phyloP scores from a whole-genome alignment of 208 protist species.

The Crithidia bombi region DNA sequence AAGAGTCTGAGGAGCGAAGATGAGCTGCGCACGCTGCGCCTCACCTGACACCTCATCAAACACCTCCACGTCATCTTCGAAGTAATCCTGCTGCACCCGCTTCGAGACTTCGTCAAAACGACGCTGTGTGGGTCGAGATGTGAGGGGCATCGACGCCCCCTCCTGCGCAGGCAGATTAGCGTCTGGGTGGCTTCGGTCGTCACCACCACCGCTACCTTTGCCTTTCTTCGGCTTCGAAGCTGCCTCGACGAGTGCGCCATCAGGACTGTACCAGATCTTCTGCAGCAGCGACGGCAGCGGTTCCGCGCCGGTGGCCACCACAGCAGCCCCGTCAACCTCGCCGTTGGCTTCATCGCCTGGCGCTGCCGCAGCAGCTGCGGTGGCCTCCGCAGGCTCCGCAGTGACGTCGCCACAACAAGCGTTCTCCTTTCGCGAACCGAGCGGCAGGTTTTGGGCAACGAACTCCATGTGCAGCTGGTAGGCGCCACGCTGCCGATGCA shows the following conservation, averaged over 20 bases:
- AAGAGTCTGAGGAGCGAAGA: slow-evolving; percentile 34
- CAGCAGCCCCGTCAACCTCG: too few relatives aligned
- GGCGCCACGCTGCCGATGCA: slow-evolving; percentile 64
- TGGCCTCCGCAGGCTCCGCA: not conserved
- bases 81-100: slow-evolving; percentile 89
- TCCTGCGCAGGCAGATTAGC: slow-evolving; percentile 15
- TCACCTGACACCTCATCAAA: slow-evolving; percentile 49
- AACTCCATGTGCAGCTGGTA: slow-evolving; percentile 85
- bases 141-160: slow-evolving; percentile 18
- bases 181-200: slow-evolving; percentile 3
- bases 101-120: slow-evolving; percentile 64
- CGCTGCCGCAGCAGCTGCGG: slow-evolving; percentile 9
- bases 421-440: slow-evolving; percentile 51
- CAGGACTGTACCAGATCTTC: slow-evolving; percentile 86
- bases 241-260: slow-evolving; percentile 44
- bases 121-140: slow-evolving; percentile 26
- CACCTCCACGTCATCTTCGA: slow-evolving; percentile 75
- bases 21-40: slow-evolving; percentile 27
- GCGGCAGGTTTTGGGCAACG: slow-evolving; percentile 72
- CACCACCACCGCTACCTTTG: slow-evolving; percentile 2
- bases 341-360: slow-evolving; percentile 15
- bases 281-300: slow-evolving; percentile 76
- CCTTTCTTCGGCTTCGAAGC: slow-evolving; percentile 12
- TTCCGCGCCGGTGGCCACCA: slow-evolving; percentile 42
- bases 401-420: slow-evolving; percentile 8